phyloP scores from a whole-genome alignment of 305 asterid genomes.

The Fraxinus velutina region DNA sequence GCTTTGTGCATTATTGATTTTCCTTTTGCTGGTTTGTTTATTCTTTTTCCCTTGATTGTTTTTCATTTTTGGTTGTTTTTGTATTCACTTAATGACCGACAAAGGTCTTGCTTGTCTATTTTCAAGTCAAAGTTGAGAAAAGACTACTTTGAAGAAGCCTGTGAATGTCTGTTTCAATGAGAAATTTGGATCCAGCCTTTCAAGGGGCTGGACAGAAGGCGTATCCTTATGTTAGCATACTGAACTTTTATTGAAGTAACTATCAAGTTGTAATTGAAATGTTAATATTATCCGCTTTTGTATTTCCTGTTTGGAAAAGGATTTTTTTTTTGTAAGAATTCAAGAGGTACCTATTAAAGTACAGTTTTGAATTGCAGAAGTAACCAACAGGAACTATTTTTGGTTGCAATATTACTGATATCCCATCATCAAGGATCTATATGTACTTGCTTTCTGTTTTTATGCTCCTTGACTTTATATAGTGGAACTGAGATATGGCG shows the following conservation, averaged over 20 bases:
- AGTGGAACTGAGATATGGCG: slow-evolving; percentile 96
- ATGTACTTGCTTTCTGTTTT: slow-evolving; percentile 17
- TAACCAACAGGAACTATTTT: not conserved
- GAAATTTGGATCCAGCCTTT: slow-evolving; percentile 88
- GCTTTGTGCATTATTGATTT: not conserved
- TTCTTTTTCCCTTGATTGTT: not conserved
- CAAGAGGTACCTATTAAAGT: not conserved
- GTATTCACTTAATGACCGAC: slow-evolving; percentile 18
- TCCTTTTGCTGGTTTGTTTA: slow-evolving; percentile 9
- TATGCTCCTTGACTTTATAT: slow-evolving; percentile 50
- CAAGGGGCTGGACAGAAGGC: slow-evolving; percentile 93
- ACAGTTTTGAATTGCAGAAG: not conserved
- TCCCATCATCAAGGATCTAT: slow-evolving; percentile 15
- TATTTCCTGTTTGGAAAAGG: slow-evolving; percentile 14
- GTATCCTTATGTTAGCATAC: slow-evolving; percentile 58
- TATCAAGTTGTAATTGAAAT: slow-evolving; percentile 10
- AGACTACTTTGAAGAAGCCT: slow-evolving; percentile 26
- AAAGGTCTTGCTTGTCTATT: slow-evolving; percentile 22
- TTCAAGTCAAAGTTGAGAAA: slow-evolving; percentile 26
- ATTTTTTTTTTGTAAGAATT: not conserved
- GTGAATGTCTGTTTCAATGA: slow-evolving; percentile 72
- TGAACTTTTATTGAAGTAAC: slow-evolving; percentile 15
- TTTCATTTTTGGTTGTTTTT: slow-evolving; percentile 17
- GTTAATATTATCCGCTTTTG: slow-evolving; percentile 9
- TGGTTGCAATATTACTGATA: not conserved